These are phyloP conservation scores for Acrodontium crateriforme DNA, from an alignment of 2,329 filamentous ascomycete genomes.

Conservation along the genomic window DNA sequence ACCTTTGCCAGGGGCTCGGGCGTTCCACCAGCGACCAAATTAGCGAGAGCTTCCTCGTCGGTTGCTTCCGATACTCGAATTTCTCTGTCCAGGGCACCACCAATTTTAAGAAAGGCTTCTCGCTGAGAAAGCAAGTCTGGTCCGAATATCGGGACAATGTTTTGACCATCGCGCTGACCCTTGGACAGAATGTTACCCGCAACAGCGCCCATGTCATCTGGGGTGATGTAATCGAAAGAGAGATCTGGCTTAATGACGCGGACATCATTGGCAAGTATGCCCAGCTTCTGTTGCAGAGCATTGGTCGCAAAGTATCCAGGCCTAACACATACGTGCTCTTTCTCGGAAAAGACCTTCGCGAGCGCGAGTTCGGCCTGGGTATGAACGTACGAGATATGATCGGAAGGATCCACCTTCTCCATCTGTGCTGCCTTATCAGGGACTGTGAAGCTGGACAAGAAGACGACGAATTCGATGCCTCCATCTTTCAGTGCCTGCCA, in stretches of 20 bases:
- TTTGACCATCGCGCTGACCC: slow-evolving; percentile 16
- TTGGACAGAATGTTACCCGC: slow-evolving; percentile 26
- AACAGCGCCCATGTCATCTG: slow-evolving; percentile 34
- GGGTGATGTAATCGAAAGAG: slow-evolving; percentile 29
- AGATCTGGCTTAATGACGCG: too few relatives aligned
- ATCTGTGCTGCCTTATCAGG: slow-evolving; percentile 7
- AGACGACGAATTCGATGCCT: slow-evolving; percentile 33
- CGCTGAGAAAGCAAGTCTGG: slow-evolving; percentile 21
- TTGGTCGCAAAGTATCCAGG: slow-evolving; percentile 35
- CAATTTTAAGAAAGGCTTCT: slow-evolving; percentile 19
- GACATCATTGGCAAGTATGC: slow-evolving; percentile 21
- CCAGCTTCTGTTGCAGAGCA: slow-evolving; percentile 15
- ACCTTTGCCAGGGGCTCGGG: slow-evolving; percentile 9
- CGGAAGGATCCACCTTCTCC: slow-evolving; percentile 12
- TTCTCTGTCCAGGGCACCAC: slow-evolving; percentile 20
- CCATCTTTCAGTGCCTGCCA: slow-evolving; percentile 31
- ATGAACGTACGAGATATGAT: slow-evolving; percentile 29
- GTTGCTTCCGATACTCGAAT: slow-evolving; percentile 14
- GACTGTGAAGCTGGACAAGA: slow-evolving; percentile 31
- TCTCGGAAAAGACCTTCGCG: slow-evolving; percentile 26
- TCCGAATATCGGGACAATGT: slow-evolving; percentile 25
- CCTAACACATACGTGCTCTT: slow-evolving; percentile 28
- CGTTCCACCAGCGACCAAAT: slow-evolving; percentile 2
- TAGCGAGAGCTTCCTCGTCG: slow-evolving; percentile 10
- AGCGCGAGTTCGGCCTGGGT: slow-evolving; percentile 32